phyloP scores from a whole-genome alignment of 345 rosid genomes.

The Salix suchowensis region DNA sequence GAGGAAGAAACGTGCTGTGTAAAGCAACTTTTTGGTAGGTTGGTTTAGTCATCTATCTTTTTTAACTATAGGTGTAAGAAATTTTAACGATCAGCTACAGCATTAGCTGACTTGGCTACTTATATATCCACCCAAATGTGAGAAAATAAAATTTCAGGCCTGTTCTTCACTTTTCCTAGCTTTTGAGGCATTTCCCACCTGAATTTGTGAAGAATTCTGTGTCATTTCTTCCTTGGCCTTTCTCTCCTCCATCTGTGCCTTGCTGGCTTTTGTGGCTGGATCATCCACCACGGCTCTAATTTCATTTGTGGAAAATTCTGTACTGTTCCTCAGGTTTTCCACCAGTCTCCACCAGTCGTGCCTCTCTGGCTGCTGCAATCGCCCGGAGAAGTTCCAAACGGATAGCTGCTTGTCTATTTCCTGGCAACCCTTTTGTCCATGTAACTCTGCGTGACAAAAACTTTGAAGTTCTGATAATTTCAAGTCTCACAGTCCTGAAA shows the following conservation, averaged over 20 bases:
- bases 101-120: constrained; percentile 13
- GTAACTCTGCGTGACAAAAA: constrained; percentile 75
- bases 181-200: constrained; percentile 1
- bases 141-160: neutral
- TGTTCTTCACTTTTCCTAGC: constrained; percentile 1
- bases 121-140: neutral
- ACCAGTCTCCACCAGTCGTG: constrained; percentile 11
- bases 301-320: neutral
- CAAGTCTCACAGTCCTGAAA: constrained; percentile 58
- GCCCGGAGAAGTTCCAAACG: constrained; percentile 57
- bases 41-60: constrained; percentile 23
- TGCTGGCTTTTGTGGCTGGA: neutral
- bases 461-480: constrained; percentile 43
- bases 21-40: constrained; percentile 45
- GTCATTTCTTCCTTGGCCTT: constrained; percentile 3
- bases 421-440: constrained; percentile 62
- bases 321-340: constrained; percentile 1
- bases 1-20: constrained; percentile 56
- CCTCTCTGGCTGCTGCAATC: constrained; percentile 20
- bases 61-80: neutral
- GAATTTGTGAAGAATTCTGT: neutral
- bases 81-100: constrained; percentile 7
- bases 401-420: constrained; percentile 86
- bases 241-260: constrained; percentile 7
- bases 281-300: constrained; percentile 4